phyloP scores from a whole-genome alignment of 805 yeast species.

The Metschnikowia picachoensis region DNA sequence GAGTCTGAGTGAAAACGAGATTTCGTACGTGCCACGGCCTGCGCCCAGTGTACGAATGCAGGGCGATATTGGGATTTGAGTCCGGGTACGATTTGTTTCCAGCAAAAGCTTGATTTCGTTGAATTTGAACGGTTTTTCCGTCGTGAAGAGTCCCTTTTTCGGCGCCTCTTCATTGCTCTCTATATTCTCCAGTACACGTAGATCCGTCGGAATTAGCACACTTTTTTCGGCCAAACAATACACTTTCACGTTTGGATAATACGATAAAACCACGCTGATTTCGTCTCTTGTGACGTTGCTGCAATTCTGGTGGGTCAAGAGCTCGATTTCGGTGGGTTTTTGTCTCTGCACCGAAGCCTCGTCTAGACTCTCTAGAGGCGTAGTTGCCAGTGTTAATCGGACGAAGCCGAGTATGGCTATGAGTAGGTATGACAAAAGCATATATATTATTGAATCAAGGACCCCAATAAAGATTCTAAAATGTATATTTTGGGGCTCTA shows the following conservation, averaged over 20 bases:
- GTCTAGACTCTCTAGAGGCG: background rate
- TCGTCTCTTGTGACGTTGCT: conserved; percentile 6
- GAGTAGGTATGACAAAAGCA: too few species aligned
- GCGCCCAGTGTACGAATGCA: conserved; percentile 7
- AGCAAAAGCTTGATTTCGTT: conserved; percentile 4
- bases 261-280: conserved; percentile 1
- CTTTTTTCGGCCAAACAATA: conserved; percentile 12
- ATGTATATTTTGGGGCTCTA: too few species aligned
- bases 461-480: too few species aligned
- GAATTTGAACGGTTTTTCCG: background rate
- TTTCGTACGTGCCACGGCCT: conserved; percentile 10
- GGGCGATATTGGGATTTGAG: conserved; percentile 9
- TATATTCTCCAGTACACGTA: conserved; percentile 2
- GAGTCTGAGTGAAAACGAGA: conserved; percentile 2
- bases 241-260: conserved; percentile 14
- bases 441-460: too few species aligned
- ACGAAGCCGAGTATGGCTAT: too few species aligned
- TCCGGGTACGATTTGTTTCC: background rate
- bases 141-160: too few species aligned
- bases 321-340: background rate
- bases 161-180: background rate
- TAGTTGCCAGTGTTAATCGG: too few species aligned
- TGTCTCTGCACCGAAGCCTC: background rate
- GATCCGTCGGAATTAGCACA: conserved; percentile 9
- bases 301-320: conserved; percentile 9